A percentile compares a stretch with the other conserved stretches of the same genome.
Conservation (phyloP, 202 grass and related monocot species). For the Eragrostis tef region DNA sequence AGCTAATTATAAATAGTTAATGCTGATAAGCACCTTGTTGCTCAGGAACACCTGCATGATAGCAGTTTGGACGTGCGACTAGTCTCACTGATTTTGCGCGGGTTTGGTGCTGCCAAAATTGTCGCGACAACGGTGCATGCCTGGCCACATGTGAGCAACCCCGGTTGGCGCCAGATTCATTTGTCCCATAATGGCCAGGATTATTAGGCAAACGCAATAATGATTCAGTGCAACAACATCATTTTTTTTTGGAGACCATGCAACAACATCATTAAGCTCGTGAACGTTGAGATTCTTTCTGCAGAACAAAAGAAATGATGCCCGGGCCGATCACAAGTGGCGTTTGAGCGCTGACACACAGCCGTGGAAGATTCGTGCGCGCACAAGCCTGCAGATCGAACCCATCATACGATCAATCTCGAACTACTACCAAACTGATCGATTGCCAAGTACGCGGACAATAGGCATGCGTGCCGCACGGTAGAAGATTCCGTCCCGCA, state of each 20-base stretch:
- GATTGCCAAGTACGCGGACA: not conserved
- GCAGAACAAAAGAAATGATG: too few relatives aligned
- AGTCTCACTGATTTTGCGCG: not conserved
- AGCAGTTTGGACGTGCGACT: not conserved
- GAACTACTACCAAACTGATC: not conserved
- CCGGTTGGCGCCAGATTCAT: constrained; percentile 1
- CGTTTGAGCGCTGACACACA: not conserved
- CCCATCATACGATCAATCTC: not conserved
- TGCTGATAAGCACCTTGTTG: not conserved
- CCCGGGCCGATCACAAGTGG: not conserved
- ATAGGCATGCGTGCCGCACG: not conserved
- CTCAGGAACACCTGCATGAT: not conserved
- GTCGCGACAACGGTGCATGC: not conserved
- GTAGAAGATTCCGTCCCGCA: not conserved
- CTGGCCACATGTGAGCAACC: constrained; percentile 9
- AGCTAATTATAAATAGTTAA: not conserved
- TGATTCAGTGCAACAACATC: not conserved
- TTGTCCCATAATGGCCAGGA: constrained; percentile 4
- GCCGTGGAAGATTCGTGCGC: constrained; percentile 12
- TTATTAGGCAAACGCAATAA: constrained; percentile 19
- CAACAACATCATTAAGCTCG: too few relatives aligned
- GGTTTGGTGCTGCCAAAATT: constrained; percentile 15
- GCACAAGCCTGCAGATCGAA: not conserved
- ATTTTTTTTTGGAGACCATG: too few relatives aligned
- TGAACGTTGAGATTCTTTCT: not conserved